Evolutionary conservation across 768 basidiomycete genomes (phyloP).

Genomic region (Russula olivacea): DNA sequence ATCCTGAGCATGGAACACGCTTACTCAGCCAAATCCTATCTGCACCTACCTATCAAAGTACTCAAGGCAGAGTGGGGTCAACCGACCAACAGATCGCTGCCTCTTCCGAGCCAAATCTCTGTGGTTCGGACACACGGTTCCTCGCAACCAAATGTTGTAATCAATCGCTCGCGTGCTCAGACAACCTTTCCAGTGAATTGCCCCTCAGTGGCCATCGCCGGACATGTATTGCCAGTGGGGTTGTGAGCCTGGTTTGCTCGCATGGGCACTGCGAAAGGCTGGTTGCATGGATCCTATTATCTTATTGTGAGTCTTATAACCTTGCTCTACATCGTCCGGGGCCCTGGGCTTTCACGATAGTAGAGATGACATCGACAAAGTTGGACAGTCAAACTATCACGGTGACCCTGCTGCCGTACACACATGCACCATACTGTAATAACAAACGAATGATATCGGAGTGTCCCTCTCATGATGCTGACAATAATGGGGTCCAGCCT

Average conservation of each 20-base stretch:
- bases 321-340: background rate
- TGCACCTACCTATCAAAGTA: too few species aligned
- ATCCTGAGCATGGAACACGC: too few species aligned
- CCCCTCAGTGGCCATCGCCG: conserved; percentile 73
- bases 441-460: background rate
- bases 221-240: conserved; percentile 93
- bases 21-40: too few species aligned
- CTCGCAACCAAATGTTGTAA: too few species aligned
- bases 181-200: conserved; percentile 87
- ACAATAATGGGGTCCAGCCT: too few species aligned
- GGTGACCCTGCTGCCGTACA: conserved; percentile 84
- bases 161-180: conserved; percentile 76
- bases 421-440: background rate
- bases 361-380: conserved; percentile 87
- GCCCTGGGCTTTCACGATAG: conserved; percentile 12
- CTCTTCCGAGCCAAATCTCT: too few species aligned
- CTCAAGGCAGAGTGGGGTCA: too few species aligned
- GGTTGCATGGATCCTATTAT: conserved; percentile 73
- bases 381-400: conserved; percentile 80
- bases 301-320: conserved; percentile 42
- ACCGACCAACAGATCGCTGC: too few species aligned
- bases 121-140: too few species aligned
- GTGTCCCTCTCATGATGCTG: too few species aligned
- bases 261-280: too few species aligned
- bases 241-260: conserved; percentile 77